Base-by-base conservation (phyloP, 2,329 filamentous ascomycete genomes). In the Didymella pinodella region DNA sequence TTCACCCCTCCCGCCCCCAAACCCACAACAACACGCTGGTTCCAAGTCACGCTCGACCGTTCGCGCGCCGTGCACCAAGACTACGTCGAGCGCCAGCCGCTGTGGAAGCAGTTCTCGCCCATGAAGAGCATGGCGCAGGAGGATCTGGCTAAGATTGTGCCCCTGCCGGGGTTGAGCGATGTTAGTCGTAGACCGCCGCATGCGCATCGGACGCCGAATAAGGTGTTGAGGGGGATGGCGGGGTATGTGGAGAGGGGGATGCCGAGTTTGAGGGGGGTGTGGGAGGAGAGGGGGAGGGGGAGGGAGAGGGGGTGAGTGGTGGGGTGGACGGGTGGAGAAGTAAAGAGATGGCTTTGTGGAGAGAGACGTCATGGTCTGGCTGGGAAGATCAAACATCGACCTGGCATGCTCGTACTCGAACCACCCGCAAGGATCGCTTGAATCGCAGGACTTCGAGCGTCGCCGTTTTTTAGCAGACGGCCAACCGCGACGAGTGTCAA, bases 41-140 rank as follows among this genome's bases (percentile, higher is more conserved):
- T 81, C 66, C 77, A 80, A 53, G 66, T 82, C 36, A 73, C 72
- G 16, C 65, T 79, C 38, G 77, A 80, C 62, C 67, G 71, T 8
- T 75, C 77, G 7, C 74, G 71, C 36, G 70, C 67, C 32, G 68
- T 79, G 18, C 79, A 81, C 61, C 73, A 76, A 45, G 79, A 81
- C 59, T 76, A 73, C 31, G 70, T 82, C 57, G 73, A 80, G 58
- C 65, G 70, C 2, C 72, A 77, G 53, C 70, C 71, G 14, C 70
- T 68, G 45, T 77, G 73, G 66, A 73, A 73, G 34, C 62, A 73
- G 14, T 76, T 74, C 60, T 49, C 22, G 11, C 71, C 72, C 10
- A 73, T 70, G 67, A 72, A 68, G 59, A 69, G 63, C 28, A 64
- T 75, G 57, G 69, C 68, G 4, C 75, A 77, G 54, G 66, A 73